Evolutionary conservation across 2,329 filamentous ascomycete species (phyloP).

Genomic region (Cercospora citrullina): DNA sequence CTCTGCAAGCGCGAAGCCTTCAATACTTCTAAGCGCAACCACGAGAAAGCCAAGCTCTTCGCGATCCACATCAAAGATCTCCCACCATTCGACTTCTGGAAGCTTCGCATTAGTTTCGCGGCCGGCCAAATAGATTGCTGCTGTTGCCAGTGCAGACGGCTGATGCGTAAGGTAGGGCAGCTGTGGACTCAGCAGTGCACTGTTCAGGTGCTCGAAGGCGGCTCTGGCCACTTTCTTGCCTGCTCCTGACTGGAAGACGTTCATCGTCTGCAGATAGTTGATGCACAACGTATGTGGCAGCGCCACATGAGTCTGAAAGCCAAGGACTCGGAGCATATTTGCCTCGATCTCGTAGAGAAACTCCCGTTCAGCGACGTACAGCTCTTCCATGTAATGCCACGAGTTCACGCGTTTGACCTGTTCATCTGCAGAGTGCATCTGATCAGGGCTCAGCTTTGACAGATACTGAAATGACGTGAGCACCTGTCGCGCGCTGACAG

Average conservation of each 20-base stretch:
- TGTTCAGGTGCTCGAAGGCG: conserved; percentile 78
- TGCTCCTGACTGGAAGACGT: conserved; percentile 55
- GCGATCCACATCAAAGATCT: conserved; percentile 92
- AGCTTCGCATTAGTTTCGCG: conserved; percentile 74
- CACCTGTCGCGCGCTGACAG: conserved; percentile 75
- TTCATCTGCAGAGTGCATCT: conserved; percentile 36
- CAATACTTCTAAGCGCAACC: conserved; percentile 77
- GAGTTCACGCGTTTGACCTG: conserved; percentile 15
- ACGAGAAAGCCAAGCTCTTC: conserved; percentile 94
- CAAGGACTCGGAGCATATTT: conserved; percentile 70
- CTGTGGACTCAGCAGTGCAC: conserved; percentile 81
- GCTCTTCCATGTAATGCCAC: conserved; percentile 68
- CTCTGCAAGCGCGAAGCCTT: conserved; percentile 65
- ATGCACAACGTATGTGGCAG: conserved; percentile 84
- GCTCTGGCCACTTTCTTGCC: conserved; percentile 60
- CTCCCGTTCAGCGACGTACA: conserved; percentile 65
- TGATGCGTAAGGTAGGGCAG: conserved; percentile 90
- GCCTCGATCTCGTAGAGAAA: conserved; percentile 73
- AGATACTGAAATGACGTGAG: conserved; percentile 85
- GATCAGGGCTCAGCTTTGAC: conserved; percentile 60
- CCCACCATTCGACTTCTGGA: conserved; percentile 90
- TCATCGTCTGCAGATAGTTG: conserved; percentile 89
- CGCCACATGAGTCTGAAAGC: conserved; percentile 81
- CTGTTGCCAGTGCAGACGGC: conserved; percentile 78
- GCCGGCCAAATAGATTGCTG: conserved; percentile 87